Percentiles rank a stretch among this genome's conserved stretches.
These are phyloP conservation scores for Pezicula carpinea DNA, from an alignment of 2,329 filamentous ascomycete genomes.

Conservation along the genomic window DNA sequence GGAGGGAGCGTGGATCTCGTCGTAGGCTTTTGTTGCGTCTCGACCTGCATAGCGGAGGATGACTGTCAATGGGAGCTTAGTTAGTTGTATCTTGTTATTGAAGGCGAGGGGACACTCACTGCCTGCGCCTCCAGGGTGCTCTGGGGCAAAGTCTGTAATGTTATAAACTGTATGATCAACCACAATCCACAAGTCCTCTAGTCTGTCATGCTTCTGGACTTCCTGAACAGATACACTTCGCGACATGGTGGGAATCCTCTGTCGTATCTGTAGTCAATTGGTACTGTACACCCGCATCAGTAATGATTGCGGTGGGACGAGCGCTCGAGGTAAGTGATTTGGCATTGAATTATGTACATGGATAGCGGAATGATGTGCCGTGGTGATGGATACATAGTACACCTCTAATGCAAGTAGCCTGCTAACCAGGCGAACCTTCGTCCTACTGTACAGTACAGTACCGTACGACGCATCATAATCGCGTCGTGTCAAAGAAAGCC, in stretches of 20 bases:
- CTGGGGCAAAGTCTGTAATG: conserved; percentile 59
- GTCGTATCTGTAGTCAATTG: neutral
- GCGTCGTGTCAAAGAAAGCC: too few species aligned
- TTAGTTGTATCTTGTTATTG: neutral
- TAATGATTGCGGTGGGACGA: neutral
- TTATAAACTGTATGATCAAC: conserved; percentile 65
- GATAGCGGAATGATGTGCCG: neutral
- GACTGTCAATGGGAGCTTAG: conserved; percentile 30
- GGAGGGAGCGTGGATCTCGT: conserved; percentile 44
- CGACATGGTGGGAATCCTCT: conserved; percentile 10
- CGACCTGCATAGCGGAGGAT: conserved; percentile 46
- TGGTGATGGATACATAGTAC: too few species aligned
- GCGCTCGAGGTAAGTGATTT: neutral
- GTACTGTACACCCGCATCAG: neutral
- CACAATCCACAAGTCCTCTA: conserved; percentile 59
- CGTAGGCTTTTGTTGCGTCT: conserved; percentile 50
- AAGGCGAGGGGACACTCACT: conserved; percentile 32
- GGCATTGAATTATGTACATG: neutral
- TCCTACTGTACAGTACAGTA: too few species aligned
- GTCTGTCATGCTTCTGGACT: conserved; percentile 42
- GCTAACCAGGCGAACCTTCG: too few species aligned
- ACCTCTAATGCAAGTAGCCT: too few species aligned
- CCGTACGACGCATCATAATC: too few species aligned
- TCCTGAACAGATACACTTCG: conserved; percentile 35
- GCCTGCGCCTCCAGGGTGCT: conserved; percentile 55